A percentile compares a stretch with the other conserved stretches of the same genome.
Conservation (phyloP, 371 early-diverging fungal genomes). For the Mucor ambiguus region DNA sequence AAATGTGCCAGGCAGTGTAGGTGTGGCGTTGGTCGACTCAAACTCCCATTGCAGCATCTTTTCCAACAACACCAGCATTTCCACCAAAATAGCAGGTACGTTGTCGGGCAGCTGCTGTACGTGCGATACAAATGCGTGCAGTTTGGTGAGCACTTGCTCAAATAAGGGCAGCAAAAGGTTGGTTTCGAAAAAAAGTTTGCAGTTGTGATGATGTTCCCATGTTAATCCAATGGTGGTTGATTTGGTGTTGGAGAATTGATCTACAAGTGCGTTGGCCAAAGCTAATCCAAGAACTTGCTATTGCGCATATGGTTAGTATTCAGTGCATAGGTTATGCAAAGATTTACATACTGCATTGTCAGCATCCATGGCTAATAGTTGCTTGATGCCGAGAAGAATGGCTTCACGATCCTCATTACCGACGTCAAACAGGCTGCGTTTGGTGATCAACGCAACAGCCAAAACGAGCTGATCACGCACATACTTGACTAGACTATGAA, state of each 20-base stretch:
- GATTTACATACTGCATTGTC: conserved; percentile 39
- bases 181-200: conserved; percentile 67
- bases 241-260: conserved; percentile 70
- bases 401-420: conserved; percentile 53
- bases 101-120: conserved; percentile 26
- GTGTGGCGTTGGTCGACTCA: conserved; percentile 46
- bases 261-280: conserved; percentile 59
- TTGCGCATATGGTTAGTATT: not conserved
- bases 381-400: conserved; percentile 54
- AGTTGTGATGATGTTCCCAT: conserved; percentile 71
- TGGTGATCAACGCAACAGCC: conserved; percentile 62
- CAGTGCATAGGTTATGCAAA: not conserved
- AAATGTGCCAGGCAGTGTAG: conserved; percentile 54
- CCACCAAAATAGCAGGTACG: conserved; percentile 31
- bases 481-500: conserved; percentile 45
- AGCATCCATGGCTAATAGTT: conserved; percentile 50
- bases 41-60: conserved; percentile 77
- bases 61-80: conserved; percentile 55
- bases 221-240: conserved; percentile 62
- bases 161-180: conserved; percentile 37
- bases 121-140: conserved; percentile 38
- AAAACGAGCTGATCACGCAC: conserved; percentile 49
- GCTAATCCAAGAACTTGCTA: conserved; percentile 55
- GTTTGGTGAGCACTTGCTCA: conserved; percentile 33
- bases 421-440: conserved; percentile 69